Percentiles rank a stretch among this genome's conserved stretches.
These are phyloP conservation scores for Collybia nuda DNA, from an alignment of 768 basidiomycete species.

Conservation along the genomic window DNA sequence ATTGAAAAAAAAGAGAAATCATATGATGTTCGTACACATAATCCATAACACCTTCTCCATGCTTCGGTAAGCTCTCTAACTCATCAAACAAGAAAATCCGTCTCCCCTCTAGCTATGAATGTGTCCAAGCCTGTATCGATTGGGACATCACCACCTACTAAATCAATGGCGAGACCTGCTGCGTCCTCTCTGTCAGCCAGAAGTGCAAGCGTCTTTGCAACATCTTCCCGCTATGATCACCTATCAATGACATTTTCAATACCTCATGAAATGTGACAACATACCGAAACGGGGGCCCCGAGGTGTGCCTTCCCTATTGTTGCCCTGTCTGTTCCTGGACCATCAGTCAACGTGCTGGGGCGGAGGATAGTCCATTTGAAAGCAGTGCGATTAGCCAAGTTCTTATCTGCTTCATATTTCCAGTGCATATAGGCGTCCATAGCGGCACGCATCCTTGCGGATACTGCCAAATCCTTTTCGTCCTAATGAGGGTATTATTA, in stretches of 20 bases:
- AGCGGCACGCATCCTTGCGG: conserved; percentile 37
- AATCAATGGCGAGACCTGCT: conserved; percentile 55
- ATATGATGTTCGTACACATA: too few species aligned
- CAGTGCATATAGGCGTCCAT: conserved; percentile 46
- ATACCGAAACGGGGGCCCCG: conserved; percentile 42
- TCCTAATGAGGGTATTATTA: conserved; percentile 23
- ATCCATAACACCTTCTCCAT: too few species aligned
- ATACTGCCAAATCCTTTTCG: conserved; percentile 41
- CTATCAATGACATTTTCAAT: background rate
- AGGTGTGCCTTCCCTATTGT: conserved; percentile 55
- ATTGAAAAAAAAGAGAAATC: too few species aligned
- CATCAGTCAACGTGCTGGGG: conserved; percentile 51
- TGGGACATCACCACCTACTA: conserved; percentile 49
- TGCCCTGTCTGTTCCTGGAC: conserved; percentile 48
- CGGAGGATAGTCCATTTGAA: conserved; percentile 70
- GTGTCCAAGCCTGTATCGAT: conserved; percentile 47
- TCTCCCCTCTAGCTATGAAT: conserved; percentile 48
- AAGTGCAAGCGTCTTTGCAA: conserved; percentile 45
- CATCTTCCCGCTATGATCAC: conserved; percentile 39
- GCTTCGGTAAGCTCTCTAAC: too few species aligned
- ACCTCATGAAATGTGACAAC: conserved; percentile 12
- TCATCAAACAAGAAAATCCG: conserved; percentile 34
- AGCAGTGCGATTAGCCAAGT: conserved; percentile 41
- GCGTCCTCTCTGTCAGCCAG: conserved; percentile 51
- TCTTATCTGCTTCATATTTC: conserved; percentile 52